Conservation (phyloP, 2,329 filamentous ascomycete species). For the Pseudogymnoascus sp. region DNA sequence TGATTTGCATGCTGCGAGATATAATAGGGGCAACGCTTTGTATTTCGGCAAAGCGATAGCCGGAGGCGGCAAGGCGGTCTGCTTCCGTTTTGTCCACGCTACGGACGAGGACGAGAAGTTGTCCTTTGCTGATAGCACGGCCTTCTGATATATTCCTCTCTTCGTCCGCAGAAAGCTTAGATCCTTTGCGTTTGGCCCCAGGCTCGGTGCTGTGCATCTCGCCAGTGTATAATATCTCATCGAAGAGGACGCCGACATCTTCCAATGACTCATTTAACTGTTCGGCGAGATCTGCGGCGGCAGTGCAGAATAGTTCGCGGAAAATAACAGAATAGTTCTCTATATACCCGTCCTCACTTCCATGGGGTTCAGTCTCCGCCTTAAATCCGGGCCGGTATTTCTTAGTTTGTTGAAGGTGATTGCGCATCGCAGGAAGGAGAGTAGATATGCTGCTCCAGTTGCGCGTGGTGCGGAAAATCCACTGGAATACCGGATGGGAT, state of each 20-base stretch:
- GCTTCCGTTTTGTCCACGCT: constrained; percentile 51
- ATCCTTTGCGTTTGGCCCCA: not conserved
- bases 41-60: constrained; percentile 69
- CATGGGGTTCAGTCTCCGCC: constrained; percentile 38
- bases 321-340: constrained; percentile 69
- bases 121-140: constrained; percentile 55
- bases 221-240: constrained; percentile 65
- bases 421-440: constrained; percentile 63
- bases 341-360: constrained; percentile 48
- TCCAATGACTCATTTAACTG: constrained; percentile 55
- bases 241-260: constrained; percentile 61
- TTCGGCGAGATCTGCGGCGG: constrained; percentile 64
- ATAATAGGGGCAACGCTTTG: constrained; percentile 62
- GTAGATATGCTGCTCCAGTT: constrained; percentile 65
- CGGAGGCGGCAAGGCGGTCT: constrained; percentile 56
- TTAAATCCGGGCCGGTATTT: constrained; percentile 28
- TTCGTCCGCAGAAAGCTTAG: constrained; percentile 27
- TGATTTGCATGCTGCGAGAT: constrained; percentile 66
- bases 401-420: constrained; percentile 51
- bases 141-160: constrained; percentile 30
- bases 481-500: constrained; percentile 72
- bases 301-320: constrained; percentile 74
- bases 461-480: constrained; percentile 74
- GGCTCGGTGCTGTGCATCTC: constrained; percentile 17
- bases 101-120: constrained; percentile 72